Base-by-base conservation (phyloP, 352 stramenopile species). In the Aphanomyces cochlioides region DNA sequence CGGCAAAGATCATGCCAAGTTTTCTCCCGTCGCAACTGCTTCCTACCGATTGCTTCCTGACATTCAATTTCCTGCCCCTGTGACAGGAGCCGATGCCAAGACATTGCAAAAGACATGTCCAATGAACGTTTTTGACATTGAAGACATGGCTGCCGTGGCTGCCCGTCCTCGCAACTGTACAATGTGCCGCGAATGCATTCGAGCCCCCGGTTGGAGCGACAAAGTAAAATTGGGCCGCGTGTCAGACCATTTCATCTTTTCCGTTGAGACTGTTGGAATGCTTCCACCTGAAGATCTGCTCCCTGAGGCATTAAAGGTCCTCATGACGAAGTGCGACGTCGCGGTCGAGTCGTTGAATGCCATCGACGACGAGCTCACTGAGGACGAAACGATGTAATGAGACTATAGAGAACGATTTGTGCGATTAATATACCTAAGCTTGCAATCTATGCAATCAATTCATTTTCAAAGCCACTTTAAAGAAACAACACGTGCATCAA, bases 1-100 rank as follows among this genome's bases (percentile, higher is more conserved):
- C 5, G 97, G 95, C 21, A 98, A 98, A 72, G 96, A 98, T 76
- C 97, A 99, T 79, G 96, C 97, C 60, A 99, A 99, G 78, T 99
- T 96, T 73, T 98, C 92, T 28, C 97, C 97, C 2, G 96, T 99
- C 17, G 89, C 93, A 1, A 99, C 96, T 5, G 97, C 96, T 21
- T 97, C 88, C 63, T 99, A 99, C 81, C 83, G 93, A 48, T 71
- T 98, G 61, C 87, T 97, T 77, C 93, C 94, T 4, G 79, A 95
- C 66, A 80, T 95, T 40, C 76, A 89, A 57, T 79, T 95, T 39
- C 84, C 79, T 61, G 73, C 89, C 66, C 81, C 80, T 10, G 74
- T 95, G 10, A 76, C 82, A 37, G 86, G 83, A 28, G 76, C 75
- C 8, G 83, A 92, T 28, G 86, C 86, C 2, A 81, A 85, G 69